Conservation (phyloP, 73 alveolate species). For the Tetrahymena thermophila region DNA sequence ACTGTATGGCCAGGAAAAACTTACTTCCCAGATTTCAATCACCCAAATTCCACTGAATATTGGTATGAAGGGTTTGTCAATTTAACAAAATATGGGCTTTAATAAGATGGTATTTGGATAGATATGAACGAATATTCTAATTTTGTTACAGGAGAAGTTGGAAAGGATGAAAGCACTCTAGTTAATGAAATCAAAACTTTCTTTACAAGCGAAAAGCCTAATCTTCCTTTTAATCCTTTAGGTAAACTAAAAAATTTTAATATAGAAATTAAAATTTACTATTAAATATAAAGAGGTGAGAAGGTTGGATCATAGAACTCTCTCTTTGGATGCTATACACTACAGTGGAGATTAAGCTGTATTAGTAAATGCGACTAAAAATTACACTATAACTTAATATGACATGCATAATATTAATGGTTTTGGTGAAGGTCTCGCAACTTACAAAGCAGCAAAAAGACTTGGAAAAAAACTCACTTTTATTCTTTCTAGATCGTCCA, state of each 20-base stretch:
- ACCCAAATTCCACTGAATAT: constrained; percentile 52
- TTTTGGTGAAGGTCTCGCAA: constrained; percentile 53
- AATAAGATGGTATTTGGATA: constrained; percentile 85
- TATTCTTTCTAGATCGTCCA: constrained; percentile 27
- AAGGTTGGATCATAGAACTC: constrained; percentile 19
- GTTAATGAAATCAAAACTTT: constrained; percentile 1
- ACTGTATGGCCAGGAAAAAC: constrained; percentile 90
- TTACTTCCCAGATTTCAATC: constrained; percentile 77
- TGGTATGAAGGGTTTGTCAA: constrained; percentile 57
- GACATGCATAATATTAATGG: constrained; percentile 72
- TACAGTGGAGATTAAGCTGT: constrained; percentile 22
- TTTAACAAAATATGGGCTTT: neutral
- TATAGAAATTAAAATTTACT: neutral
- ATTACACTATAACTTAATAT: constrained; percentile 28
- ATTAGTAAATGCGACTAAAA: constrained; percentile 10
- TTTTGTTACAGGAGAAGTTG: constrained; percentile 54
- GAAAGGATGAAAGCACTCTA: constrained; percentile 2
- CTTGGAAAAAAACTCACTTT: constrained; percentile 32
- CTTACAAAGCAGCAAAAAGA: constrained; percentile 48
- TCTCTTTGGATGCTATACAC: constrained; percentile 32
- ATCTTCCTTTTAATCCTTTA: neutral
- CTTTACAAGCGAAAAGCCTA: constrained; percentile 10
- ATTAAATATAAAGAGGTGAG: neutral
- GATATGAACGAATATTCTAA: constrained; percentile 94
- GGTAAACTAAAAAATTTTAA: neutral